Evolutionary conservation across 257 asterid genomes (phyloP), one percentile per base, ranked within the genome.

Genomic region (Rehmannia glutinosa): DNA sequence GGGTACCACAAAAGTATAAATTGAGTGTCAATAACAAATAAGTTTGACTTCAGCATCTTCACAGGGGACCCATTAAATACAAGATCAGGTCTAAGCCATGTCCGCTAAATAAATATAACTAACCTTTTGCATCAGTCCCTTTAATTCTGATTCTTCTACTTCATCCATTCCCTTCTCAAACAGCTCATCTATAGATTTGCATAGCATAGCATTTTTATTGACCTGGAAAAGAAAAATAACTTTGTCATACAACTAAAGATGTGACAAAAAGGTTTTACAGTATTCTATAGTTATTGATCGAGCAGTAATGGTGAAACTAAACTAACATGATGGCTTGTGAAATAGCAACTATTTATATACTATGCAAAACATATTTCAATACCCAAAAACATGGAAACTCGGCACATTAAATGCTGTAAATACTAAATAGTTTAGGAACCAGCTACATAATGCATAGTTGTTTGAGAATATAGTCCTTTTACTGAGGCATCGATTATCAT

Each of bases 121-220:
- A 66, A 90, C 97, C 96, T 86, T 84, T 72, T 94, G 81, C 82
- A 76, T 74, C 71, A 94, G 84, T 60, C 66, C 88, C 77, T 69
- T 54, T 70, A 94, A 81, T 81, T 75, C 85, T 25, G 85, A 74
- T 33, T 69, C 80, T 39, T 86, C 78, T 28, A 80, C 77, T 82
- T 74, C 80, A 68, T 76, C 76, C 43, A 49, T 73, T 73, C 97
- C 97, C 70, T 86, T 83, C 84, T 80, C 90, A 73, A 90, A 81
- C 66, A 90, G 80, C 86, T 93, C 96, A 56, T 93, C 97, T 13
- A 93, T 78, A 19, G 95, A 85, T 72, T 74, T 94, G 88, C 97
- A 90, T 1, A 94, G 82, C 20, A 50, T 27, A 43, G 92, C 97
- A 86, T 94, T 94, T 75, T 78, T 85, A 68, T 84, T 83, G 20